A percentile compares a stretch with the other conserved stretches of the same genome.
These are phyloP conservation scores for Lipomyces sp. DNA, from an alignment of 805 yeast genomes.

Conservation along the genomic window DNA sequence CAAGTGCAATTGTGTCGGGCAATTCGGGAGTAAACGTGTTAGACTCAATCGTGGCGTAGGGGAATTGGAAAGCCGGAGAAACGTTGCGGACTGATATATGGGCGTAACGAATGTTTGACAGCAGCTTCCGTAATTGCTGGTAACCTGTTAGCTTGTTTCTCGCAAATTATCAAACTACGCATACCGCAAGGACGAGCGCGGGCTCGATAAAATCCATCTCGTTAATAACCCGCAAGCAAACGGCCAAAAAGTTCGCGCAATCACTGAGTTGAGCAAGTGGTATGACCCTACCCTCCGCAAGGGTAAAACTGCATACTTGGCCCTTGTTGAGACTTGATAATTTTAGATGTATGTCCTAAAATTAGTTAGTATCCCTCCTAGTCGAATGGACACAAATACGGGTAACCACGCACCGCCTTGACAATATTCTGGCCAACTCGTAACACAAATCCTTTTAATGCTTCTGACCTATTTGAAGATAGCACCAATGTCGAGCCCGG, in stretches of 20 bases:
- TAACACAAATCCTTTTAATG: constrained; percentile 36
- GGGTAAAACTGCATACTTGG: constrained; percentile 16
- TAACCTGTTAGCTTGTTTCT: neutral
- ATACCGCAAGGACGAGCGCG: constrained; percentile 31
- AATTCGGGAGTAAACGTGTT: constrained; percentile 18
- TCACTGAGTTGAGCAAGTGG: constrained; percentile 33
- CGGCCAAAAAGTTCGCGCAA: constrained; percentile 29
- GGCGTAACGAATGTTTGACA: constrained; percentile 34
- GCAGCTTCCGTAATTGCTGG: constrained; percentile 33
- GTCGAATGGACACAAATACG: neutral
- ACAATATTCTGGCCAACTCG: constrained; percentile 33
- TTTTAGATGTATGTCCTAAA: constrained; percentile 33
- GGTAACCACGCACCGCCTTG: constrained; percentile 36
- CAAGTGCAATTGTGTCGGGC: constrained; percentile 29
- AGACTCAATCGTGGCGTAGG: constrained; percentile 30
- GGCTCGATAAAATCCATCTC: constrained; percentile 38
- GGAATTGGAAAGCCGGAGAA: constrained; percentile 35
- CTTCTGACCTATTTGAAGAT: constrained; percentile 37
- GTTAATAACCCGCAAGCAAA: constrained; percentile 25
- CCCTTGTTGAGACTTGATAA: constrained; percentile 33
- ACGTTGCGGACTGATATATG: constrained; percentile 32
- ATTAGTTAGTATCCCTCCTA: neutral
- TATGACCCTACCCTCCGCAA: constrained; percentile 27
- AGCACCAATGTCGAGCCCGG: constrained; percentile 36
- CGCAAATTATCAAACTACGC: neutral